Evolutionary conservation across 1,284 basidiomycete genomes (phyloP), one percentile per base, ranked within the genome.

Genomic region (Cutaneotrichosporon mucoides): DNA sequence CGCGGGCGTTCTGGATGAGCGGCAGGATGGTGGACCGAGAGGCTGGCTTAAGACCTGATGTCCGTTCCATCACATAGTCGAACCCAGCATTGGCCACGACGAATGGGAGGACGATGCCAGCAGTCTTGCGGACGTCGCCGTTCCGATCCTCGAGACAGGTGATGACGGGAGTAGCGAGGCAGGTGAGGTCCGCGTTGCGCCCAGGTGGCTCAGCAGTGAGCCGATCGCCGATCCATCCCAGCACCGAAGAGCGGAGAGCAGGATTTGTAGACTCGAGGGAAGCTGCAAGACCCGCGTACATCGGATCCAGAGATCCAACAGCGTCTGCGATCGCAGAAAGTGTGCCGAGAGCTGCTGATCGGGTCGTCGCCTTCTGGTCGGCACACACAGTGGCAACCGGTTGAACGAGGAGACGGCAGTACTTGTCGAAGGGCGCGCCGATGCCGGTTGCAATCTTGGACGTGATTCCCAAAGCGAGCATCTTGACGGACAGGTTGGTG

Each of bases 371-470:
- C 77, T 99, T 99, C 74, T 95, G 92, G 73, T 99, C 96, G 6
- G 94, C 85, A 5, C 98, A 83, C 5, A 94, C 91, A 33, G 88
- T 88, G 2, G 88, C 86, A 8, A 98, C 83, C 0, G 94, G 86
- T 0, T 86, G 78, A 9, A 86, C 84, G 66, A 94, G 89, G 50
- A 90, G 81, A 34, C 87, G 86, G 4, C 85, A 84, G 67, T 95
- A 84, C 73, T 90, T 94, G 68, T 99, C 95, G 72, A 99, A 99
- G 0, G 90, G 85, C 71, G 88, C 92, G 53, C 92, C 92, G 92
- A 99, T 97, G 1, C 91, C 94, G 0, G 83, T 85, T 2, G 96
- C 92, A 62, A 99, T 88, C 50, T 91, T 88, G 45, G 87, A 83
- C 55, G 97, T 86, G 60, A 96, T 88, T 70, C 96, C 93, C 16